Evolutionary conservation across 768 basidiomycete species (phyloP).

Genomic region (Ephemerocybe angulata): DNA sequence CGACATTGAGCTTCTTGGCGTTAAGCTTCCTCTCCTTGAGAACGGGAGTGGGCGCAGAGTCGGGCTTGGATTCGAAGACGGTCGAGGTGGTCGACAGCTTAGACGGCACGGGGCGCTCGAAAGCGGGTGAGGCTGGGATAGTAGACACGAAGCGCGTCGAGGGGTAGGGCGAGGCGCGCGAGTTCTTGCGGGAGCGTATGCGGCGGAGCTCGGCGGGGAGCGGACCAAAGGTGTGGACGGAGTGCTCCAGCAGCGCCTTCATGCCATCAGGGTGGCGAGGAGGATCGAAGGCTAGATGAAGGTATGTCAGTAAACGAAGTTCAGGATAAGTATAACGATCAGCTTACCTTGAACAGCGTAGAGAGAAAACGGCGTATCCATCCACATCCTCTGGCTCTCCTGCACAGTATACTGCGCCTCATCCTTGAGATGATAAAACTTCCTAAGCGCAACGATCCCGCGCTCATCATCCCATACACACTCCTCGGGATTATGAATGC

Average conservation of each 20-base stretch:
- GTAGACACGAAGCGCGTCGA: conserved; percentile 43
- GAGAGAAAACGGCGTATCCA: conserved; percentile 70
- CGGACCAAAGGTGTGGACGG: conserved; percentile 65
- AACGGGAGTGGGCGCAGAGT: conserved; percentile 19
- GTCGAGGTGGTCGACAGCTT: not conserved
- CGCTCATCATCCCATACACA: conserved; percentile 64
- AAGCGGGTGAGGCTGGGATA: conserved; percentile 34
- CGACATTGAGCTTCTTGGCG: conserved; percentile 24
- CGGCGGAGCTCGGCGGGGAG: conserved; percentile 72
- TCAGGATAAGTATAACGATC: conserved; percentile 11
- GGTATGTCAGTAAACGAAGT: not conserved
- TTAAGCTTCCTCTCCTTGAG: conserved; percentile 47
- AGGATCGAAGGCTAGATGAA: conserved; percentile 60
- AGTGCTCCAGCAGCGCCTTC: conserved; percentile 70
- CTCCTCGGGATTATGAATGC: conserved; percentile 35
- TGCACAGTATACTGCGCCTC: conserved; percentile 64
- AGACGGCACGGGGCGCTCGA: not conserved
- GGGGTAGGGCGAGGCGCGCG: conserved; percentile 74
- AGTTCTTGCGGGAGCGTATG: conserved; percentile 62
- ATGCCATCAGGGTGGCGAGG: conserved; percentile 62
- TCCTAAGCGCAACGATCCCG: conserved; percentile 61
- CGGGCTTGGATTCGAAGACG: not conserved
- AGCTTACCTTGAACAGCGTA: conserved; percentile 72
- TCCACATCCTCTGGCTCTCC: conserved; percentile 65
- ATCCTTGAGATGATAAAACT: conserved; percentile 64